phyloP scores from a whole-genome alignment of 441 rosid genomes.

The Erodium trifolium region DNA sequence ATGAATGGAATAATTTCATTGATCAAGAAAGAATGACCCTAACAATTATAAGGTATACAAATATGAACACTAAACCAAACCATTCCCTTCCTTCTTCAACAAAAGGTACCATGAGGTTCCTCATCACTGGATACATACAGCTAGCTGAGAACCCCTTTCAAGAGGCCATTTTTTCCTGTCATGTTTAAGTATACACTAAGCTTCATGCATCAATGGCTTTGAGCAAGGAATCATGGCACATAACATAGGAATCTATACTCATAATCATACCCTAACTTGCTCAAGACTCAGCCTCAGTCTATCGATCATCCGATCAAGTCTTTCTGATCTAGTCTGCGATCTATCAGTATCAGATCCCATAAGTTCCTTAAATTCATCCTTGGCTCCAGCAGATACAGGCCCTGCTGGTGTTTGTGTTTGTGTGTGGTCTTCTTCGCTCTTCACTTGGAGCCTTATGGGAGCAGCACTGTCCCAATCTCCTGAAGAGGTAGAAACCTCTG shows the following conservation, averaged over 20 bases:
- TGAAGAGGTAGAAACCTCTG: slow-evolving; percentile 61
- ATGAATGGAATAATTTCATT: neutral
- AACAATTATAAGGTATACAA: neutral
- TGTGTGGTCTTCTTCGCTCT: slow-evolving; percentile 43
- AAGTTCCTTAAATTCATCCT: slow-evolving; percentile 49
- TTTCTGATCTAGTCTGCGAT: slow-evolving; percentile 51
- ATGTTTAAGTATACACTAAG: too few relatives aligned
- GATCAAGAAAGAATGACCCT: neutral
- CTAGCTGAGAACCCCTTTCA: too few relatives aligned
- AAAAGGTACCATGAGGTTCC: too few relatives aligned
- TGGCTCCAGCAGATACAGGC: slow-evolving; percentile 30
- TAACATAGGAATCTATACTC: neutral
- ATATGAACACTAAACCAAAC: neutral
- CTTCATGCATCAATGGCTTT: neutral
- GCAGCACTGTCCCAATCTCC: slow-evolving; percentile 67
- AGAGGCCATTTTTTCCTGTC: too few relatives aligned
- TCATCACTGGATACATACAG: neutral
- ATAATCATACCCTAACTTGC: slow-evolving; percentile 18
- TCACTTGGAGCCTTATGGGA: slow-evolving; percentile 49
- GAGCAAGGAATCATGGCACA: neutral
- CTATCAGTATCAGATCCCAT: slow-evolving; percentile 37
- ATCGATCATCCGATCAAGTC: slow-evolving; percentile 50
- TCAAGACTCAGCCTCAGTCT: slow-evolving; percentile 34
- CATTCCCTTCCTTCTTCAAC: neutral
- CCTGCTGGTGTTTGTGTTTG: neutral